Conservation (phyloP, 768 basidiomycete species). For the Mycena rosella region DNA sequence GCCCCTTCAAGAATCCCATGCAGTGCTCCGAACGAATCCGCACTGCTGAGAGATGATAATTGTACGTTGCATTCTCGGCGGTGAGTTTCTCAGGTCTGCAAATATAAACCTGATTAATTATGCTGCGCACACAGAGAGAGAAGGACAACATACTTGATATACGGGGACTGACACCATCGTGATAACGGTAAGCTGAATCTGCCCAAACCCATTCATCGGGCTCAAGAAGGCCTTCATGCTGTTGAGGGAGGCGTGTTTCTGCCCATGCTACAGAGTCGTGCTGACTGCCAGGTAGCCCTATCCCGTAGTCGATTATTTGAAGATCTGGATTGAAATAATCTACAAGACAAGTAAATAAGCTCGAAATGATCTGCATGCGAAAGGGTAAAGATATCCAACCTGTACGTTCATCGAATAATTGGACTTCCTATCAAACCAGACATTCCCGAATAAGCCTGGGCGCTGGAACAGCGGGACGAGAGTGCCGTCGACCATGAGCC, state of each 20-base stretch:
- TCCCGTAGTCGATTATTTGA: constrained; percentile 46
- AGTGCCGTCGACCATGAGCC: constrained; percentile 40
- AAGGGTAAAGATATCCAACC: constrained; percentile 22
- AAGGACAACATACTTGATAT: too few species aligned
- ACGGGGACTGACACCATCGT: too few species aligned
- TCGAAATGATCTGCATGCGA: neutral
- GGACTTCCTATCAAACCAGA: constrained; percentile 45
- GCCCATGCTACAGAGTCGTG: constrained; percentile 44
- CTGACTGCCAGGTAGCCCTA: constrained; percentile 48
- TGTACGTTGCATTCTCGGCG: constrained; percentile 37
- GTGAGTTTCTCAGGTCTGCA: neutral
- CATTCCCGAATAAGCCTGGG: constrained; percentile 44
- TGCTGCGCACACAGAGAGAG: constrained; percentile 27
- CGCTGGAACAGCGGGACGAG: constrained; percentile 35
- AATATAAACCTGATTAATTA: too few species aligned
- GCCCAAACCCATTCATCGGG: constrained; percentile 5
- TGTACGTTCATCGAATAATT: constrained; percentile 46
- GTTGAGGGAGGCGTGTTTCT: neutral
- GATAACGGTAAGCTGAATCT: constrained; percentile 42
- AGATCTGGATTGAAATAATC: constrained; percentile 29
- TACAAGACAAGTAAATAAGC: constrained; percentile 20
- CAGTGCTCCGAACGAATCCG: constrained; percentile 46
- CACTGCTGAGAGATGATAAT: constrained; percentile 44
- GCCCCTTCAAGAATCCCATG: constrained; percentile 47
- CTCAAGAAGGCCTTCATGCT: neutral